Percentiles rank a stretch among this genome's conserved stretches.
phyloP scores from a whole-genome alignment of 768 basidiomycete genomes.

The Lactarius trivialis region DNA sequence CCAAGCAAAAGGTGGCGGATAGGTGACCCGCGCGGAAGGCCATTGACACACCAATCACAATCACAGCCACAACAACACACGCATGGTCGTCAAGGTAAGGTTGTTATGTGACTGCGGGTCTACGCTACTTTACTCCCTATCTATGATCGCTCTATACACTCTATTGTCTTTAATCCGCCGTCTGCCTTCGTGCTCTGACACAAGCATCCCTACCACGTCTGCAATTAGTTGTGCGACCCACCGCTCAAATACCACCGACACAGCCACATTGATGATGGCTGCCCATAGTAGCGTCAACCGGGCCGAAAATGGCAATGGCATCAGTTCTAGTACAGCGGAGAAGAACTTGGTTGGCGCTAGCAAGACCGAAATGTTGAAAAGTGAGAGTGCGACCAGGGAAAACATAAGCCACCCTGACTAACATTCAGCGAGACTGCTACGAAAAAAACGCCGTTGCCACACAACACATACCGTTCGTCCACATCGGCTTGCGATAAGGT shows the following conservation, averaged over 20 bases:
- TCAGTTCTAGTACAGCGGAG: slow-evolving; percentile 62
- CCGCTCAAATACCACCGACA: slow-evolving; percentile 71
- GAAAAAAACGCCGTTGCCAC: background rate
- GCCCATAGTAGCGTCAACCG: slow-evolving; percentile 62
- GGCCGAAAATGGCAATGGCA: slow-evolving; percentile 63
- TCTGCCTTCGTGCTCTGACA: slow-evolving; percentile 32
- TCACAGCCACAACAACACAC: background rate
- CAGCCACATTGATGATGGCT: slow-evolving; percentile 60
- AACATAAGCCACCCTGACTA: slow-evolving; percentile 73
- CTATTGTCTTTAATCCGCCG: slow-evolving; percentile 59
- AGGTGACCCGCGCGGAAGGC: background rate
- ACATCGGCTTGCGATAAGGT: slow-evolving; percentile 91
- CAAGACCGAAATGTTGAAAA: slow-evolving; percentile 72
- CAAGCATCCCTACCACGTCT: slow-evolving; percentile 42
- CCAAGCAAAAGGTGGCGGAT: slow-evolving; percentile 4
- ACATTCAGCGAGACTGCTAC: background rate
- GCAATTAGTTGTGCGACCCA: slow-evolving; percentile 62
- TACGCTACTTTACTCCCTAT: slow-evolving; percentile 49
- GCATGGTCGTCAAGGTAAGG: background rate
- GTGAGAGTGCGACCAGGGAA: slow-evolving; percentile 59
- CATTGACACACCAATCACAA: background rate
- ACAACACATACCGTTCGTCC: slow-evolving; percentile 75
- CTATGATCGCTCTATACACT: slow-evolving; percentile 72
- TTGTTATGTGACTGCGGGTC: background rate
- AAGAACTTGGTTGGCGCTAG: slow-evolving; percentile 60